Conservation (phyloP, 2,329 filamentous ascomycete genomes). For the Alternaria arbusti region DNA sequence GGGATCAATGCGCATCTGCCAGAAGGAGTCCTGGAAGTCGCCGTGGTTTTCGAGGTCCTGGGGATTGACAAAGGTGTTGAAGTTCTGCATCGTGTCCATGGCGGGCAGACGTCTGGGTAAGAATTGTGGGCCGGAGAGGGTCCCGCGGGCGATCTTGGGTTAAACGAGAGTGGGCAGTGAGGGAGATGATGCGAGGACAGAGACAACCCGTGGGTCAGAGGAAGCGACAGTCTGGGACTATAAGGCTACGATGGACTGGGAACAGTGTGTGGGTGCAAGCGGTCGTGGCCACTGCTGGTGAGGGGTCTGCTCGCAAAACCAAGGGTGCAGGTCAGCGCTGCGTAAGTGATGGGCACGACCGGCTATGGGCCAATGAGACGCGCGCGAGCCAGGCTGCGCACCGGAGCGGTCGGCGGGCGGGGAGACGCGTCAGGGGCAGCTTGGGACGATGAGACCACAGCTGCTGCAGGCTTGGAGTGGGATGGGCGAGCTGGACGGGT, state of each 20-base stretch:
- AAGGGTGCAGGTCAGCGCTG: slow-evolving; percentile 15
- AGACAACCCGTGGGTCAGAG: slow-evolving; percentile 5
- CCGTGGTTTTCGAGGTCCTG: slow-evolving; percentile 20
- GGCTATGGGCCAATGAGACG: slow-evolving; percentile 14
- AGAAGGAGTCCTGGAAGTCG: slow-evolving; percentile 24
- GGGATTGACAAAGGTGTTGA: slow-evolving; percentile 26
- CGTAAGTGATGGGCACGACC: slow-evolving; percentile 12
- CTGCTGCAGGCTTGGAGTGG: slow-evolving; percentile 5
- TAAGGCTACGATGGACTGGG: slow-evolving; percentile 2
- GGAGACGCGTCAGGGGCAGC: slow-evolving; percentile 13
- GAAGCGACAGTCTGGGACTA: slow-evolving; percentile 11
- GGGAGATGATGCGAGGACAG: slow-evolving; percentile 7
- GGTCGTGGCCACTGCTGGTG: slow-evolving; percentile 16
- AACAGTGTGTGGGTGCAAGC: slow-evolving; percentile 4
- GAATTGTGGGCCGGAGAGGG: slow-evolving; percentile 13
- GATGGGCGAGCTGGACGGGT: slow-evolving; percentile 1
- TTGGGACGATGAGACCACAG: background rate
- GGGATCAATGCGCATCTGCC: slow-evolving; percentile 16
- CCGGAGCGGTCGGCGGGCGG: slow-evolving; percentile 17
- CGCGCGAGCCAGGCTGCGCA: slow-evolving; percentile 13
- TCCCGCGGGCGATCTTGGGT: slow-evolving; percentile 11
- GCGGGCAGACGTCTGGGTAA: slow-evolving; percentile 4
- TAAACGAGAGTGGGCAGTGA: slow-evolving; percentile 14
- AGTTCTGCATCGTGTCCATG: slow-evolving; percentile 29
- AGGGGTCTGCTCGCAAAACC: slow-evolving; percentile 15